Evolutionary conservation across 148 eudicot species (phyloP), one percentile per base, ranked within the genome.

Genomic region (Rhododendron henanense): DNA sequence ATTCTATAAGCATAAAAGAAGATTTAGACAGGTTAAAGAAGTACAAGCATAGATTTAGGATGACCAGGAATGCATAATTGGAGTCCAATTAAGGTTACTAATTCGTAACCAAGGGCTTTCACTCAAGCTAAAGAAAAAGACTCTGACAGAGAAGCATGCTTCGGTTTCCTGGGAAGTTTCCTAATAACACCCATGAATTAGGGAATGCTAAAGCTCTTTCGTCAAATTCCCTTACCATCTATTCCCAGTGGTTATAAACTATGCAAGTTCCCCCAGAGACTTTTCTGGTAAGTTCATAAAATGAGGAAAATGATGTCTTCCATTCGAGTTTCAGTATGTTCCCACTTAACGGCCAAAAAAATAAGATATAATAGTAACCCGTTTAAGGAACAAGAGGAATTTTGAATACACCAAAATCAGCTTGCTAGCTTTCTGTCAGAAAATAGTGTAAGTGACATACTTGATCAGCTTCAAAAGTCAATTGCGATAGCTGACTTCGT

Each of bases 381-480:
- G 15, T 69, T 16, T 48, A 69, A 83, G 67, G 10, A 67, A 67
- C 19, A 35, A 35, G 48, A 35, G 21, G 35, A 45, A 3, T 50
- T 5, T 65, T 33, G 59, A 65, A 33, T 19, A 45, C 71, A 53
- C 28, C 35, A 47, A 25, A 55, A 57, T 51, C 33, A 73, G 39
- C 19, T 39, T n/a, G 77, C 13, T n/a, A 79, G 19, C 51, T 59
- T 76, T 75, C 55, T 86, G 11, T 35, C 25, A 83, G 81, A 23
- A 39, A 71, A 28, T 11, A 71, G 76, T 71, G 76, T 76, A 2
- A 28, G 23, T 79, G 35, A 41, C 71, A 75, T 91, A 96, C 98
- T 94, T 92, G 94, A 78, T 96, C 98, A 85, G 97, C 98, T 89
- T 96, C 96, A 90, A 91, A 96, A 86, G 98, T 94, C 79, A 94